Percentiles rank a stretch among this genome's conserved stretches.
Conservation (phyloP, 108 stramenopile genomes). For the Nitzschia inconspicua region DNA sequence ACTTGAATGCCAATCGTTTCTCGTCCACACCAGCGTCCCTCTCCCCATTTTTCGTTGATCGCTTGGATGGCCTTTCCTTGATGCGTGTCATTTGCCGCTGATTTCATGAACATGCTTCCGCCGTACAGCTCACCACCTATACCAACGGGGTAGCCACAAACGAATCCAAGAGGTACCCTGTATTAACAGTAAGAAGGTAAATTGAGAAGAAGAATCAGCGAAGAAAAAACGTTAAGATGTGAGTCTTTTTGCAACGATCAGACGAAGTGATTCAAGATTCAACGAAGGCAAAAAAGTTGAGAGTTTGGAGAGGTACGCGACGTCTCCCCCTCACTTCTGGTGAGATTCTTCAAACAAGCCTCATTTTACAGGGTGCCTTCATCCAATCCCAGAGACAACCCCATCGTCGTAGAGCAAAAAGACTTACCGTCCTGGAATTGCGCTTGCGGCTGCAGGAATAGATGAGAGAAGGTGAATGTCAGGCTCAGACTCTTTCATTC, state of each 20-base stretch:
- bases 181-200: neutral
- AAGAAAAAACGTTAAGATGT: too few species aligned
- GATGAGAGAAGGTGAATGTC: neutral
- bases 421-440: conserved; percentile 81
- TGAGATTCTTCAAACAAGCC: too few species aligned
- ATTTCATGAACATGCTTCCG: conserved; percentile 78
- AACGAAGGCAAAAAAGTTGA: too few species aligned
- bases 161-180: conserved; percentile 89
- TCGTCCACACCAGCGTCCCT: conserved; percentile 42
- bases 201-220: conserved; percentile 3
- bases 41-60: conserved; percentile 77
- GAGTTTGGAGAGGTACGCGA: too few species aligned
- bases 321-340: too few species aligned
- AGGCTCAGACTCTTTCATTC: neutral
- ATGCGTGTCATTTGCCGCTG: conserved; percentile 73
- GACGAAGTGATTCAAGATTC: too few species aligned
- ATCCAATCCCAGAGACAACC: too few species aligned
- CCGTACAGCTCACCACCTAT: conserved; percentile 78
- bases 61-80: conserved; percentile 81
- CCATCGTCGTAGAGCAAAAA: neutral
- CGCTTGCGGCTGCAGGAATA: conserved; percentile 62
- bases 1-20: conserved; percentile 82
- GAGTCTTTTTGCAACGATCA: too few species aligned
- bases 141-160: conserved; percentile 82
- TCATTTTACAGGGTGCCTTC: too few species aligned